Evolutionary conservation across 352 stramenopile species (phyloP).

Genomic region (Phytophthora pseudosyringae): DNA sequence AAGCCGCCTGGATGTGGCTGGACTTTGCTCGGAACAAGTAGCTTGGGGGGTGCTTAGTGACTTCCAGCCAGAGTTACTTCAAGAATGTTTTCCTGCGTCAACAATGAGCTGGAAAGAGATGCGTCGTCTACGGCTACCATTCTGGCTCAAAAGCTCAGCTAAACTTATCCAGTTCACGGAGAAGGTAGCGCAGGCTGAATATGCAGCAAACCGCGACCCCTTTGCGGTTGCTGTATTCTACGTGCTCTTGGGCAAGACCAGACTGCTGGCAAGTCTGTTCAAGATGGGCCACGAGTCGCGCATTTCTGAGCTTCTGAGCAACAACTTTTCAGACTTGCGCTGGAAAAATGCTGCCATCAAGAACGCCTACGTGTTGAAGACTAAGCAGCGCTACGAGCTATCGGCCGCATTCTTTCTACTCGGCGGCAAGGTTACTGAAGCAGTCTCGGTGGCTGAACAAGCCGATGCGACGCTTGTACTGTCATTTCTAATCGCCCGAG

Average conservation of each 20-base stretch:
- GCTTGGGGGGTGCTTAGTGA: constrained; percentile 75
- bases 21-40: constrained; percentile 84
- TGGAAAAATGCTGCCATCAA: constrained; percentile 92
- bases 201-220: constrained; percentile 72
- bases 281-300: constrained; percentile 83
- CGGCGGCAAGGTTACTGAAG: constrained; percentile 78
- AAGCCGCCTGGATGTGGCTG: constrained; percentile 13
- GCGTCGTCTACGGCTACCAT: constrained; percentile 66
- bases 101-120: constrained; percentile 77
- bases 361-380: constrained; percentile 90
- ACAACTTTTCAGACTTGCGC: constrained; percentile 82
- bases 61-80: constrained; percentile 67
- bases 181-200: constrained; percentile 81
- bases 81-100: constrained; percentile 63
- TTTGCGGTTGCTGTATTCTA: constrained; percentile 90
- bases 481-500: constrained; percentile 79
- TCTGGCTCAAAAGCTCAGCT: constrained; percentile 73
- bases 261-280: constrained; percentile 83
- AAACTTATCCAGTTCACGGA: constrained; percentile 69
- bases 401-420: constrained; percentile 88
- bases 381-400: constrained; percentile 82
- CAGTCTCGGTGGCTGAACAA: constrained; percentile 75
- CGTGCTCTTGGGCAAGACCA: constrained; percentile 84
- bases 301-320: constrained; percentile 79
- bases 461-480: constrained; percentile 76